Conservation (phyloP, 306 rosid species). For the Biancaea sappan region DNA sequence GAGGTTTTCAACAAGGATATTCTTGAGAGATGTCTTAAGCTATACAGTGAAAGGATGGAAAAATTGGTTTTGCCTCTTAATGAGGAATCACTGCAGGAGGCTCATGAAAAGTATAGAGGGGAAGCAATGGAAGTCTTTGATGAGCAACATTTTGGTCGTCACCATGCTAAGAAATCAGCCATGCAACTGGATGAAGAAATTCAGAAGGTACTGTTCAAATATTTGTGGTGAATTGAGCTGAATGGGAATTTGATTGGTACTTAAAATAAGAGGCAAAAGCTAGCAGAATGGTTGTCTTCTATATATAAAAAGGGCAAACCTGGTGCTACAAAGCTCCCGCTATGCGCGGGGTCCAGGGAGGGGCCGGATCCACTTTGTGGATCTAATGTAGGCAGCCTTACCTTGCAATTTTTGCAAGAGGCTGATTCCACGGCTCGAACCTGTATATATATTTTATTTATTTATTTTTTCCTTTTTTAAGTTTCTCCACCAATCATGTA, state of each 20-base stretch:
- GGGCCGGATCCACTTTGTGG: too few relatives aligned
- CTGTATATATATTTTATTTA: not conserved
- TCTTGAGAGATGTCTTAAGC: conserved; percentile 85
- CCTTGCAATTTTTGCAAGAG: too few relatives aligned
- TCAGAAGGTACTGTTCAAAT: conserved; percentile 57
- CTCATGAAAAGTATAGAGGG: conserved; percentile 59
- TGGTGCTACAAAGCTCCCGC: too few relatives aligned
- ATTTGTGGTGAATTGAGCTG: conserved; percentile 5
- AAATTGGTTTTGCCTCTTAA: conserved; percentile 64
- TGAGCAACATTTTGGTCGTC: conserved; percentile 84
- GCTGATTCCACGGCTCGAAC: too few relatives aligned
- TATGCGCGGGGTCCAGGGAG: too few relatives aligned
- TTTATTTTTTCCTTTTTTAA: not conserved
- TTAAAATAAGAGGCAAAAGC: conserved; percentile 2
- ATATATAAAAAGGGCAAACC: too few relatives aligned
- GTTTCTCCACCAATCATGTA: not conserved
- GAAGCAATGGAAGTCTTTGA: conserved; percentile 71
- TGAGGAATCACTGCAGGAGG: conserved; percentile 57
- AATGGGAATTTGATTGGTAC: not conserved
- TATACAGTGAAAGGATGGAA: conserved; percentile 62
- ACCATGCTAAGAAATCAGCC: conserved; percentile 87
- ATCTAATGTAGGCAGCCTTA: too few relatives aligned
- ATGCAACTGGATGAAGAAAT: conserved; percentile 79
- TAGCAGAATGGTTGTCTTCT: conserved; percentile 16
- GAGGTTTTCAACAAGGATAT: conserved; percentile 92